Conservation (phyloP, 2,329 filamentous ascomycete genomes). For the Fusarium sp. region DNA sequence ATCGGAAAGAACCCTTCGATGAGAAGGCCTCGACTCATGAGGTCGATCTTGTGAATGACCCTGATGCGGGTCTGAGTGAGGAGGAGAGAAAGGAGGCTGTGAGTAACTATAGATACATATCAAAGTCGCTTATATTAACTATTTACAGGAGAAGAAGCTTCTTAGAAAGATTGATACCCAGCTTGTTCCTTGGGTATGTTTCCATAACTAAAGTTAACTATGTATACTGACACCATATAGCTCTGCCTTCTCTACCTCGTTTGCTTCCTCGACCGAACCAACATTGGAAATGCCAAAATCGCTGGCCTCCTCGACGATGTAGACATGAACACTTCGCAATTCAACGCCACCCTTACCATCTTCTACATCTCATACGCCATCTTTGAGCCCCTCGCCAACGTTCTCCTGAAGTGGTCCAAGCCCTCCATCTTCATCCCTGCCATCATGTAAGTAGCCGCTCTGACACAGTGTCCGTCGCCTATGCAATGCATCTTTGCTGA, state of each 20-base stretch:
- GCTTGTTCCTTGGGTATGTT: slow-evolving; percentile 65
- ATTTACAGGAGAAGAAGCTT: slow-evolving; percentile 64
- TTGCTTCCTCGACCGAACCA: slow-evolving; percentile 77
- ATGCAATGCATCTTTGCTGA: slow-evolving; percentile 29
- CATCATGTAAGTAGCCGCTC: slow-evolving; percentile 70
- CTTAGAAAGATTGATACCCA: slow-evolving; percentile 67
- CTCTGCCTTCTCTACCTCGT: slow-evolving; percentile 76
- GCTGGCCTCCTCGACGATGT: slow-evolving; percentile 64
- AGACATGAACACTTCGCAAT: slow-evolving; percentile 68
- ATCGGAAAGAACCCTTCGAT: slow-evolving; percentile 44
- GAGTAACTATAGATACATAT: slow-evolving; percentile 42
- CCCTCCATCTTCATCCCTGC: slow-evolving; percentile 81
- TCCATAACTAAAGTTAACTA: not conserved
- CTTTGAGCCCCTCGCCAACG: slow-evolving; percentile 80
- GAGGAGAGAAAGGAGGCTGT: slow-evolving; percentile 70
- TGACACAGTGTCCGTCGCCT: not conserved
- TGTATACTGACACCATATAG: slow-evolving; percentile 42
- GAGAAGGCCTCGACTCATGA: slow-evolving; percentile 45
- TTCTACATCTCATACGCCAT: slow-evolving; percentile 88
- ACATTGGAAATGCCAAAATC: slow-evolving; percentile 75
- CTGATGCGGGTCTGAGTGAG: slow-evolving; percentile 68
- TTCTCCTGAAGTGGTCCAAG: slow-evolving; percentile 76
- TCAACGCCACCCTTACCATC: slow-evolving; percentile 78
- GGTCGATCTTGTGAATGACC: slow-evolving; percentile 45
- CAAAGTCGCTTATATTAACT: slow-evolving; percentile 14